Base-by-base conservation (phyloP, 2,329 filamentous ascomycete species). In the Penicillium sp. region DNA sequence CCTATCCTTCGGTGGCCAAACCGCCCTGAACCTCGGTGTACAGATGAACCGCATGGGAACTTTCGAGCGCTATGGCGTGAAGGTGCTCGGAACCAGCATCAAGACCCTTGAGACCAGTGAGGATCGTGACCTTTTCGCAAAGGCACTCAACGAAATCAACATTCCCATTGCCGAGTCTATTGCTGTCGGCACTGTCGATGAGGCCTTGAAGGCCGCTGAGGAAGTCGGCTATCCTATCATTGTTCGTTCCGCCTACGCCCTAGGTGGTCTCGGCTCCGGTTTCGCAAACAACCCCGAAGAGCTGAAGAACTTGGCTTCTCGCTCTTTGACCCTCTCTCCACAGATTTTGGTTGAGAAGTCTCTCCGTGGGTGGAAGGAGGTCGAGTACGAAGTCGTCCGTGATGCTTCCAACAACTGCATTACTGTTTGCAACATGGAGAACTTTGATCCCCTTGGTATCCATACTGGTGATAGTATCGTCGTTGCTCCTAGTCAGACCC, bases 381-480 rank as follows among this genome's bases (percentile, higher is more conserved):
- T 97, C 55, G 95, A 99, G 80, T 99, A 98, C 75, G 95, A 98
- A 81, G 95, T 98, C 61, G 95, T 98, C 66, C 91, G 95, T 71
- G 95, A 99, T 79, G 94, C 92, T 58, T 90, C 91, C 78, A 96
- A 98, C 86, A 99, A 99, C 86, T 98, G 95, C 78, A 98, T 98
- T 74, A 98, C 94, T 3, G 94, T 98, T 70, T 98, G 94, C 85
- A 98, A 96, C 83, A 96, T 96, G 92, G 92, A 96, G 80, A 98
- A 98, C 85, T 98, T 98, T 73, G 95, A 98, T 75, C 95, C 95
- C 67, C 88, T 99, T 44, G 95, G 95, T 74, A 96, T 97, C 60
- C 95, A 99, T 81, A 99, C 95, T 51, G 95, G 95, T 82, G 95
- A 99, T 84, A 97, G 93, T 72, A 99, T 99, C 72, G 95, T 99